Conservation (phyloP, 2,329 filamentous ascomycete genomes). For the Annulohypoxylon truncatum region DNA sequence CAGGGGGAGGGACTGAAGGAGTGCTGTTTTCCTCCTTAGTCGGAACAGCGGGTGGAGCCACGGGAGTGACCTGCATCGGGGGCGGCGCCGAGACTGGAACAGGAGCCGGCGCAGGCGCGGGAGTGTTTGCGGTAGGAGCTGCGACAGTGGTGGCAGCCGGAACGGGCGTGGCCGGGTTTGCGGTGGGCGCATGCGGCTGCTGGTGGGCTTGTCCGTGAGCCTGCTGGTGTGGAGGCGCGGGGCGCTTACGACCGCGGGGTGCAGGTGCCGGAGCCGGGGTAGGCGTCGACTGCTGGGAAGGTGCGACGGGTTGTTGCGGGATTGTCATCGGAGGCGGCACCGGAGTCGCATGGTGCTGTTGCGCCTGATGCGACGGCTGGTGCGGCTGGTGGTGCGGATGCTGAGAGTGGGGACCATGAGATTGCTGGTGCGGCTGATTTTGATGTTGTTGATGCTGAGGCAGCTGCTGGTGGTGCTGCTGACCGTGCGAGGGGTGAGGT, state of each 20-base stretch:
- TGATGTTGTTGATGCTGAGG: conserved; percentile 54
- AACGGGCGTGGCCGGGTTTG: conserved; percentile 45
- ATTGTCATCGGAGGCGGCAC: conserved; percentile 54
- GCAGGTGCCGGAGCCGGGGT: conserved; percentile 51
- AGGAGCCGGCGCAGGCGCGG: conserved; percentile 51
- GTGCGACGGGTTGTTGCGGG: conserved; percentile 47
- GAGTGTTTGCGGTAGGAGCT: conserved; percentile 49
- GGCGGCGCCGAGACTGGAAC: conserved; percentile 54
- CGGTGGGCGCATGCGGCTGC: conserved; percentile 41
- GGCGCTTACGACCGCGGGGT: conserved; percentile 52
- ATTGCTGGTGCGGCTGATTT: conserved; percentile 49
- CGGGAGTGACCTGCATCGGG: conserved; percentile 49
- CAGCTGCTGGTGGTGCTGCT: conserved; percentile 48
- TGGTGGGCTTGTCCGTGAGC: conserved; percentile 34
- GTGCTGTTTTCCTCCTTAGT: conserved; percentile 52
- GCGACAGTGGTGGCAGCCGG: conserved; percentile 52
- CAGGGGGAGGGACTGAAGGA: conserved; percentile 62
- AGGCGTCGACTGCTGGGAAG: conserved; percentile 51
- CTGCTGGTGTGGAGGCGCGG: conserved; percentile 46
- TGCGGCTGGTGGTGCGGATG: conserved; percentile 50
- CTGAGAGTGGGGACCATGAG: conserved; percentile 45
- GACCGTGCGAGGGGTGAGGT: conserved; percentile 49
- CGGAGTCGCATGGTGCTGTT: conserved; percentile 52
- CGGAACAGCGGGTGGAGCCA: conserved; percentile 45
- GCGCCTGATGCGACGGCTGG: conserved; percentile 44